Base-by-base conservation (phyloP, 371 early-diverging fungal genomes). In the Zopfochytrium polystomum region DNA sequence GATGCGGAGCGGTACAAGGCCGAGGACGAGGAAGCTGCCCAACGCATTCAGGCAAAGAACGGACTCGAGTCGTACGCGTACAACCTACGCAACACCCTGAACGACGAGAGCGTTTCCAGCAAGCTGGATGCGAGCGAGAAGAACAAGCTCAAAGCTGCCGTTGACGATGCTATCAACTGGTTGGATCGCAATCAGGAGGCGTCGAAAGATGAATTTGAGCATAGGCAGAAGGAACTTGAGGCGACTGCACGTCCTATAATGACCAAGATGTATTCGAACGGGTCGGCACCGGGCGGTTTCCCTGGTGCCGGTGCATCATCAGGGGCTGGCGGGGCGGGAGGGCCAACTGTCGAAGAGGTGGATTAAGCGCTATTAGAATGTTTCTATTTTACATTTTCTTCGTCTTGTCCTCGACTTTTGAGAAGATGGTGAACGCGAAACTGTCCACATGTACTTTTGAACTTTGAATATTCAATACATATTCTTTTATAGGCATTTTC, bases 1-100 rank as follows among this genome's bases (percentile, higher is more conserved):
- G 97, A 98, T 63, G 97, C 95, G 63, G 94, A 95, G 79, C 89
- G 92, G 83, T 92, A 87, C 86, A 88, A 89, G 83, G 90, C 86
- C 59, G 94, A 95, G 78, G 95, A 96, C 81, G 89, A 92, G 76
- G n/a, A n/a, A n/a, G n/a, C n/a, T n/a, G n/a, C n/a, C n/a, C 88
- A 84, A 95, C 89, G 92, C 25, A 72, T 70, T 45, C 71, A 85
- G 0, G 55, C 55, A 65, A 85, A 87, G 84, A 95, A 93, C 87
- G 88, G 85, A 53, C 85, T 95, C 59, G 96, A 95, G 85, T 85
- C 88, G 47, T 92, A 91, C 73, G 87, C 93, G 63, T 93, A 92
- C 88, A 90, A 89, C 87, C 86, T 93, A 71, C 87, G 90, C 79
- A 93, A 91, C 87, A 82, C 89, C 55, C 58, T 91, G 60, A 63